Conservation (phyloP, 2,329 filamentous ascomycete species). For the Didymosphaeria variabile region DNA sequence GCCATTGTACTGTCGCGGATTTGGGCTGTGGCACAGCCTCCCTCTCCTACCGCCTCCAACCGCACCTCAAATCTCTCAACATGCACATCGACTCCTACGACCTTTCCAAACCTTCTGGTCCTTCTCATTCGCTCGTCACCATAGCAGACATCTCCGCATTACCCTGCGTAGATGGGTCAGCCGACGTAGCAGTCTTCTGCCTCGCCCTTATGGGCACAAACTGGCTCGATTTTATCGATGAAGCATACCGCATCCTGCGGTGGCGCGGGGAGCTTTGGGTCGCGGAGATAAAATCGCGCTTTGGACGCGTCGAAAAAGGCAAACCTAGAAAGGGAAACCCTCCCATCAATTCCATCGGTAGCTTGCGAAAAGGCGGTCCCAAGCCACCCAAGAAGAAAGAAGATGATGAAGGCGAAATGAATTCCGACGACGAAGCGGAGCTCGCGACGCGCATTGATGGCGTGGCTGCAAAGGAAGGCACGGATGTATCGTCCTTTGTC, state of each 20-base stretch:
- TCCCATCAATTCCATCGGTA: constrained; percentile 72
- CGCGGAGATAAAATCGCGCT: constrained; percentile 94
- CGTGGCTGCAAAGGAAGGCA: constrained; percentile 71
- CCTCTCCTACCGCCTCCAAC: constrained; percentile 74
- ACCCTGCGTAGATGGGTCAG: constrained; percentile 75
- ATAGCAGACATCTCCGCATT: constrained; percentile 88
- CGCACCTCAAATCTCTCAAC: constrained; percentile 71
- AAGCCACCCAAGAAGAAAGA: constrained; percentile 56
- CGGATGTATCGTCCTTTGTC: constrained; percentile 87
- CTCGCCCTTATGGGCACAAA: constrained; percentile 98
- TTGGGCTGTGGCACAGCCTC: constrained; percentile 92
- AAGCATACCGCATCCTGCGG: constrained; percentile 89
- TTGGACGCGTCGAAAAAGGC: constrained; percentile 65
- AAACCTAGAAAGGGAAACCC: constrained; percentile 50
- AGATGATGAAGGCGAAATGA: constrained; percentile 56
- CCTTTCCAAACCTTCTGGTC: constrained; percentile 77
- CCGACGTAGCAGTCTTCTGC: constrained; percentile 93
- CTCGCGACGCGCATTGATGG: constrained; percentile 73
- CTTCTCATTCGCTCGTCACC: constrained; percentile 79
- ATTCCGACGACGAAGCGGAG: constrained; percentile 66
- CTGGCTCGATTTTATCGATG: constrained; percentile 96
- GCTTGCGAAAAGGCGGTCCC: constrained; percentile 34
- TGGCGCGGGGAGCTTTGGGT: constrained; percentile 98
- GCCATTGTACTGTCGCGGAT: constrained; percentile 83
- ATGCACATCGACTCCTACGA: constrained; percentile 86